Evolutionary conservation across 306 rosid genomes (phyloP), one percentile per base, ranked within the genome.

Genomic region (Lupinus albus): DNA sequence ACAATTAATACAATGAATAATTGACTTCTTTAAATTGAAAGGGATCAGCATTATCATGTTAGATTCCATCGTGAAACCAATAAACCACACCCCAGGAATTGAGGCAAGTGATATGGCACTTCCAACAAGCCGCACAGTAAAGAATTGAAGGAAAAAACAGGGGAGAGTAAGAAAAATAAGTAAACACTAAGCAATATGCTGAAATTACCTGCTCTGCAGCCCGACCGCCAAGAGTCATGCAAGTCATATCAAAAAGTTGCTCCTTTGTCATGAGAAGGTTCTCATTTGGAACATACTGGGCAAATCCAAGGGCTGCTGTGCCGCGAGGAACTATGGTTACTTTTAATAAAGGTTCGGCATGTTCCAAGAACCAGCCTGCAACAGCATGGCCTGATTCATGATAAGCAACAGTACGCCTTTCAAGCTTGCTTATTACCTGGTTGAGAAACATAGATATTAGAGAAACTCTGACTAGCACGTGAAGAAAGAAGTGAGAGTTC

Each of bases 341-440:
- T 79, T 93, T 93, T 73, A 93, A 56, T 64, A 93, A 76, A 21
- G 98, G 98, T 64, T 89, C 96, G 1, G 94, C 87, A 16, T 89
- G 79, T 75, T 88, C 97, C 74, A 93, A 90, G 84, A 89, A 93
- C 98, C 98, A 93, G 38, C 96, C 97, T 7, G 85, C 39, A 73
- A 93, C 97, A 16, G 98, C 98, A 85, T 93, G 98, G 54, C 98
- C 98, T 11, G 98, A 81, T 78, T 93, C 98, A 74, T 93, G 98
- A 72, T 86, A 93, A 16, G 98, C 98, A 63, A 93, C 97, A 45
- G 98, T 93, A 1, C 96, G 86, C 67, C 98, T 86, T 77, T 93
- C 98, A 62, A 68, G 72, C 85, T 89, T 89, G 87, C 96, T 89
- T 73, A 89, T 89, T 25, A 93, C 97, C 98, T 93, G 89, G 68